A percentile compares a stretch with the other conserved stretches of the same genome.
phyloP scores from a whole-genome alignment of 305 asterid genomes.

The Rubia tinctorum region DNA sequence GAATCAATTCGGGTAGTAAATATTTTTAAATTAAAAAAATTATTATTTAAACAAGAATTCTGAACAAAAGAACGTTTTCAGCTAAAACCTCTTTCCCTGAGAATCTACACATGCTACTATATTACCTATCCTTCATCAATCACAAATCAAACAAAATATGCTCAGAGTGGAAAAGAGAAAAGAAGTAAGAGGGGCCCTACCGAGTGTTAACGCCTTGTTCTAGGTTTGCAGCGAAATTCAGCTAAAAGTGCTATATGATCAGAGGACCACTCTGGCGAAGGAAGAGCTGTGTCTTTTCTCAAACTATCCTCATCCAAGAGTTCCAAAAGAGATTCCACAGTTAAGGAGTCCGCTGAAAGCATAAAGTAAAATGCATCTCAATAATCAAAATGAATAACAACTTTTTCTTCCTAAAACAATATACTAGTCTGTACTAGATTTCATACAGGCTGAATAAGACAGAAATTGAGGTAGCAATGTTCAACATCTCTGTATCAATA shows the following conservation, averaged over 20 bases:
- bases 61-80: background rate
- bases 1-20: background rate
- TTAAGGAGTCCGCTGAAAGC: constrained; percentile 76
- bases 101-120: background rate
- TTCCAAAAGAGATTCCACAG: constrained; percentile 92
- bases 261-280: constrained; percentile 98
- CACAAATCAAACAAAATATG: background rate
- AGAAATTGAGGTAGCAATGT: too few relatives aligned
- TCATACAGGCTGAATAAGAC: background rate
- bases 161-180: background rate
- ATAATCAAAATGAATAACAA: background rate
- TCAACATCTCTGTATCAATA: background rate
- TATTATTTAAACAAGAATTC: too few relatives aligned
- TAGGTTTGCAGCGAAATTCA: constrained; percentile 85
- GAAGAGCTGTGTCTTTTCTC: constrained; percentile 93
- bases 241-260: constrained; percentile 96
- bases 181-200: constrained; percentile 29
- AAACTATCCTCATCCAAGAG: constrained; percentile 91
- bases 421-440: background rate
- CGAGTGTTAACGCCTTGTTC: constrained; percentile 58
- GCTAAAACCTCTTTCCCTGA: background rate
- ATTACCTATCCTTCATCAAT: background rate
- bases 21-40: too few relatives aligned
- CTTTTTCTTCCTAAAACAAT: background rate
- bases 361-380: constrained; percentile 14